These are phyloP conservation scores for Protea cynaroides DNA, from an alignment of 164 flowering plant genomes.

Conservation along the genomic window DNA sequence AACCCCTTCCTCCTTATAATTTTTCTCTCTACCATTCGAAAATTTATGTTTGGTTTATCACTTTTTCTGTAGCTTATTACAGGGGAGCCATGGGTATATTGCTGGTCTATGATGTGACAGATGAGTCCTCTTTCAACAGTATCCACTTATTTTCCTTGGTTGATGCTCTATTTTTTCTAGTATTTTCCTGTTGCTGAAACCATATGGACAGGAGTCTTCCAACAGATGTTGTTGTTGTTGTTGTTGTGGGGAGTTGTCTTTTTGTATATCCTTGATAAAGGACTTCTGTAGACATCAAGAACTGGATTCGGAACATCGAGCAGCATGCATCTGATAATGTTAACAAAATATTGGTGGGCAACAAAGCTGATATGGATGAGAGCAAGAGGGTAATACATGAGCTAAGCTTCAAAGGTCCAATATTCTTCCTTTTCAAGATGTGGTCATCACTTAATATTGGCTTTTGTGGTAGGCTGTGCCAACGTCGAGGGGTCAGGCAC, in stretches of 20 bases:
- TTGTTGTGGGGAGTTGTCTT: no score
- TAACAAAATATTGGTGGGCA: slow-evolving; percentile 66
- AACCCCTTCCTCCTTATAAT: background rate
- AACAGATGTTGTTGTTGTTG: background rate
- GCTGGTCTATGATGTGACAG: slow-evolving; percentile 58
- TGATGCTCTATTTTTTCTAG: background rate
- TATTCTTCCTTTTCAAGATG: background rate
- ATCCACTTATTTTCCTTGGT: slow-evolving; percentile 12
- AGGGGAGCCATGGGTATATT: slow-evolving; percentile 64
- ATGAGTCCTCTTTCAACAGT: slow-evolving; percentile 53
- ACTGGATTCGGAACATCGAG: slow-evolving; percentile 74
- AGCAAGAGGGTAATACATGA: slow-evolving; percentile 53
- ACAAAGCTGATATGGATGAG: slow-evolving; percentile 73
- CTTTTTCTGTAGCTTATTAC: slow-evolving; percentile 35
- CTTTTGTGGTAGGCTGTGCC: slow-evolving; percentile 41
- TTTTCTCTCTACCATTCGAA: background rate
- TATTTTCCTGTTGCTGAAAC: background rate
- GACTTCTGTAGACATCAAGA: slow-evolving; percentile 46
- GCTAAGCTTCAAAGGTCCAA: slow-evolving; percentile 3
- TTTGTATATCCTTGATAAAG: slow-evolving; percentile 13
- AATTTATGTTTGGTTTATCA: slow-evolving; percentile 5
- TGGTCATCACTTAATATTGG: slow-evolving; percentile 1
- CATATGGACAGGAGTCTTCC: background rate
- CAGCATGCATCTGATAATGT: slow-evolving; percentile 68
- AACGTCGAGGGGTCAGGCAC: slow-evolving; percentile 46